Evolutionary conservation across 148 eudicot genomes (phyloP), one percentile per base, ranked within the genome.

Genomic region (Cornus florida): DNA sequence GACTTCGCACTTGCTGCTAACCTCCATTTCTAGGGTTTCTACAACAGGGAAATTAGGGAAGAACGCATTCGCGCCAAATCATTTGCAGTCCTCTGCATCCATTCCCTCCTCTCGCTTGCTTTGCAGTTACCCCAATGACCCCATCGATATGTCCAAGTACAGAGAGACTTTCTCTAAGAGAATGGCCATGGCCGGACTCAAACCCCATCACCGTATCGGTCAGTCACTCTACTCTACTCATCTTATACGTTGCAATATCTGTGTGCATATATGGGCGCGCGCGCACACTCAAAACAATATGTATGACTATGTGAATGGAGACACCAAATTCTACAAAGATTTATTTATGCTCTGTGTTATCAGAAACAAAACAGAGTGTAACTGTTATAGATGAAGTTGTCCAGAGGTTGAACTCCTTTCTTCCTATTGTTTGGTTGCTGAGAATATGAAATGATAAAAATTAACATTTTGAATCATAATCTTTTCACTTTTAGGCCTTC

Each of bases 131-230:
- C 73, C 82, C 65, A 41, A 0, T 73, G 84, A 73, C 12, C 19
- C 77, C 48, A 50, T 83, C 12, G 84, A 86, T 75, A 75, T 88
- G 66, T 73, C 87, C 8, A 77, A 17, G 3, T 88, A 89, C 83
- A 82, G 35, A 75, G 84, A 86, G 19, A 84, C 83, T 32, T 91
- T 91, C 68, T 80, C 91, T 0, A 80, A 78, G 72, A 86, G 89
- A 69, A 91, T 91, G 94, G 86, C 81, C 23, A 76, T 89, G 89
- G 92, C 92, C 22, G 94, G 94, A 13, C 87, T 91, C 83, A 84
- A 86, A 43, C 92, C 92, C 48, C 85, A 88, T 56, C 92, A 89
- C 76, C 92, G 89, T 70, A 80, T 91, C 39, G 94, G 92, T 91
- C 35, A 66, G 87, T 78, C 41, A 70, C 74, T n/a, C 69, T 33